A percentile compares a stretch with the other conserved stretches of the same genome.
Evolutionary conservation across 805 yeast genomes (phyloP).

Genomic region (Wickerhamomyces bovis): DNA sequence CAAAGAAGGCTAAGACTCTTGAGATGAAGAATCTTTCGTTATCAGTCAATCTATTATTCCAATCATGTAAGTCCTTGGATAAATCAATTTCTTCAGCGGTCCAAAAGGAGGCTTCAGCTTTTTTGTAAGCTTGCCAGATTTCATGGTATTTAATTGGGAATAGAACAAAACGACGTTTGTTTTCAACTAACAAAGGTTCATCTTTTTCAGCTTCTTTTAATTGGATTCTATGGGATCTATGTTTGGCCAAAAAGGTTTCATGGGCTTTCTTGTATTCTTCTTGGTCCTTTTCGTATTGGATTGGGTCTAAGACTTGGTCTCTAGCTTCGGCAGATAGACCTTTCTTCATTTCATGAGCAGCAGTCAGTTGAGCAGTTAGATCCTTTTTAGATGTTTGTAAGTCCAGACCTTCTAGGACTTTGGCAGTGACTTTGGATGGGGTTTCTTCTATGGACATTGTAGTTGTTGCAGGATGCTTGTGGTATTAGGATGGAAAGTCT

Average conservation of each 20-base stretch:
- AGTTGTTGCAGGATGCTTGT: neutral
- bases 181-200: conserved; percentile 84
- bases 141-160: conserved; percentile 97
- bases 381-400: conserved; percentile 40
- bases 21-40: conserved; percentile 92
- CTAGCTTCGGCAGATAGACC: conserved; percentile 14
- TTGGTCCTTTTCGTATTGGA: conserved; percentile 2
- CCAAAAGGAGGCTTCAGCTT: conserved; percentile 99
- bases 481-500: no score
- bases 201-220: conserved; percentile 74
- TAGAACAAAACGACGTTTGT: conserved; percentile 81
- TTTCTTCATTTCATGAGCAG: conserved; percentile 22
- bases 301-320: conserved; percentile 6
- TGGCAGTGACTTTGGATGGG: conserved; percentile 61
- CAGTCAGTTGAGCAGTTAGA: conserved; percentile 34
- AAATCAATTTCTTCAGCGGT: conserved; percentile 98
- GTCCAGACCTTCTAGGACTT: conserved; percentile 47
- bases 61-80: conserved; percentile 84
- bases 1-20: conserved; percentile 93
- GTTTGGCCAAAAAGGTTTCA: conserved; percentile 49
- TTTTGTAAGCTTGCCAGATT: conserved; percentile 98
- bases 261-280: conserved; percentile 35
- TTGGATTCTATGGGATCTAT: conserved; percentile 64
- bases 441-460: conserved; percentile 51
- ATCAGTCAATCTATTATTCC: conserved; percentile 85